Evolutionary conservation across 1,284 basidiomycete genomes (phyloP).

Genomic region (Sphaerobolus stellatus): DNA sequence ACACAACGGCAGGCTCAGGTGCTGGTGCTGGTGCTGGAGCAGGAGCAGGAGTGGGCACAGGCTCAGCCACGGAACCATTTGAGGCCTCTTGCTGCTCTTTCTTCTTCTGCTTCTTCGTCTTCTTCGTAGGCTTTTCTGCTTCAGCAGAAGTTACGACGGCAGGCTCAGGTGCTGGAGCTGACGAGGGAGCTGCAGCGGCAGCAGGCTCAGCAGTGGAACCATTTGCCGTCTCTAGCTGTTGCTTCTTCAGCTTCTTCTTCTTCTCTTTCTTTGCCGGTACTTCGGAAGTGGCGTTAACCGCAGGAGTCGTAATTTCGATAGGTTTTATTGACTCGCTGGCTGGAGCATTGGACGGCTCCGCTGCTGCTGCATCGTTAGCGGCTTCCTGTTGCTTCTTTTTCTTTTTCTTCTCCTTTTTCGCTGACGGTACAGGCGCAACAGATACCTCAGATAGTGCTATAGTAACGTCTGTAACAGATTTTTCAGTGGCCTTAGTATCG

Average conservation of each 20-base stretch:
- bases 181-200: slow-evolving; percentile 7
- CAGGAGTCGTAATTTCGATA: slow-evolving; percentile 17
- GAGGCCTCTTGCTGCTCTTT: slow-evolving; percentile 1
- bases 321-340: too few species aligned
- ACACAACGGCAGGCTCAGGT: too few species aligned
- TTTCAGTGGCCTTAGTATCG: too few species aligned
- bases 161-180: too few species aligned
- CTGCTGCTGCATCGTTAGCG: too few species aligned
- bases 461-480: slow-evolving; percentile 4
- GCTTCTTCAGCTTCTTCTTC: slow-evolving; percentile 24
- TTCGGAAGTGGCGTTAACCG: slow-evolving; percentile 15
- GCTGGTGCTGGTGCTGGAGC: too few species aligned
- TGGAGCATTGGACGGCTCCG: neutral
- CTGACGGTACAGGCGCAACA: too few species aligned
- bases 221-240: slow-evolving; percentile 7
- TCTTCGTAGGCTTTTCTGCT: slow-evolving; percentile 15
- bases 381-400: too few species aligned
- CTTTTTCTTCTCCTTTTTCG: too few species aligned
- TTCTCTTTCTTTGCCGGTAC: slow-evolving; percentile 15
- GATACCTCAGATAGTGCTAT: too few species aligned
- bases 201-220: slow-evolving; percentile 7
- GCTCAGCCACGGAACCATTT: slow-evolving; percentile 2
- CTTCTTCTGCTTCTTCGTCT: slow-evolving; percentile 24
- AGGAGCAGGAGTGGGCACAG: slow-evolving; percentile 12
- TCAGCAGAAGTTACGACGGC: too few species aligned